Percentiles rank a stretch among this genome's conserved stretches.
Evolutionary conservation across 1,284 basidiomycete species (phyloP).

Genomic region (Pseudozyma hubeiensis): DNA sequence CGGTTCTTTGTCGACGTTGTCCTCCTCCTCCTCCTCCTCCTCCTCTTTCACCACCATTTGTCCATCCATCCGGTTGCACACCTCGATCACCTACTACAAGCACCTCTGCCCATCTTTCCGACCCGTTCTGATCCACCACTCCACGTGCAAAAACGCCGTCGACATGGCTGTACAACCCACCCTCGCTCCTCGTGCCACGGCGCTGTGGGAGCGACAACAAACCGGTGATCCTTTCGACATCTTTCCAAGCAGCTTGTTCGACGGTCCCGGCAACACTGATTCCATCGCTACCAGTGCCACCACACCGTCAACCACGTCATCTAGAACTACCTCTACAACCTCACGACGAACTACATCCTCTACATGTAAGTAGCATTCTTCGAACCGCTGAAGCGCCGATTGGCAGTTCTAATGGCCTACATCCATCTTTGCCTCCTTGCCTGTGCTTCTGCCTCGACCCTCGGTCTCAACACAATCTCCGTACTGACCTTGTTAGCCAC

Average conservation of each 20-base stretch:
- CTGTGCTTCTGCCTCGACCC: background rate
- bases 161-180: slow-evolving; percentile 32
- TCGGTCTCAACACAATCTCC: background rate
- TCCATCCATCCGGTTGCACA: too few relatives aligned
- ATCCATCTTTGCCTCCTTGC: background rate
- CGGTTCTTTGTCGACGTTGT: too few relatives aligned
- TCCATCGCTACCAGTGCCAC: slow-evolving; percentile 10
- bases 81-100: too few relatives aligned
- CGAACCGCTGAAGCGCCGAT: background rate
- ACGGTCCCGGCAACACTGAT: slow-evolving; percentile 21
- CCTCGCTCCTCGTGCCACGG: slow-evolving; percentile 23
- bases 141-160: background rate
- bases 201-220: slow-evolving; percentile 38
- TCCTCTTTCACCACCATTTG: too few relatives aligned
- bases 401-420: slow-evolving; percentile 7
- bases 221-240: slow-evolving; percentile 13
- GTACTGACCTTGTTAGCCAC: slow-evolving; percentile 16
- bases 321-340: slow-evolving; percentile 4
- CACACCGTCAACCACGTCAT: background rate
- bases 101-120: too few relatives aligned
- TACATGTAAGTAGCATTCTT: slow-evolving; percentile 22
- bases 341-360: slow-evolving; percentile 4
- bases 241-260: slow-evolving; percentile 18
- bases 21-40: too few relatives aligned
- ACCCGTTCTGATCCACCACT: background rate